A percentile compares a stretch with the other conserved stretches of the same genome.
These are phyloP conservation scores for Lycium ferocissimum DNA, from an alignment of 257 asterid species.

Conservation along the genomic window DNA sequence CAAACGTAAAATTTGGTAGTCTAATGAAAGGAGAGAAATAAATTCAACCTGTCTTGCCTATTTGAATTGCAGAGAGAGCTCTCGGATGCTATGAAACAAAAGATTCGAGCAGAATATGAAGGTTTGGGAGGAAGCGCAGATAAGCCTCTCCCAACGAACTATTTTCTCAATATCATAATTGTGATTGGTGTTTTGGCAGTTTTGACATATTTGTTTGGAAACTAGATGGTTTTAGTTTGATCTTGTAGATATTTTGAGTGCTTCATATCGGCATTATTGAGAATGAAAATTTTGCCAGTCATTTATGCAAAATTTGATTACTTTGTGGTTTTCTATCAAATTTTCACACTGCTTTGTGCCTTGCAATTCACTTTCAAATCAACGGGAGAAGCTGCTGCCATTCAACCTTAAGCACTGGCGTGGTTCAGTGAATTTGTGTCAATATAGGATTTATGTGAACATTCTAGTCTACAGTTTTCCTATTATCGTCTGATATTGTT, in stretches of 20 bases:
- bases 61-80: constrained; percentile 96
- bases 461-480: not conserved
- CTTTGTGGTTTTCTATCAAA: not conserved
- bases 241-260: constrained; percentile 7
- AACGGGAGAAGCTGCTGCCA: not conserved
- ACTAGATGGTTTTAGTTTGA: constrained; percentile 24
- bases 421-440: not conserved
- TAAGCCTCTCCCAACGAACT: constrained; percentile 93
- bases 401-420: not conserved
- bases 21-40: constrained; percentile 55
- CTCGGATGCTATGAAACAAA: constrained; percentile 90
- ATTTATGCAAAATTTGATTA: constrained; percentile 24
- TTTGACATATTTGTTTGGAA: constrained; percentile 71
- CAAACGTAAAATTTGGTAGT: constrained; percentile 53
- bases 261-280: not conserved
- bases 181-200: constrained; percentile 82
- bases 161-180: constrained; percentile 88
- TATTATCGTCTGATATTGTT: not conserved
- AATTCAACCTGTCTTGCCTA: constrained; percentile 55
- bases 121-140: constrained; percentile 93
- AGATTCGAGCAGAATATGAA: constrained; percentile 92
- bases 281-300: constrained; percentile 3
- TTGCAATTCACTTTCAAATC: not conserved
- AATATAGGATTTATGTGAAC: not conserved
- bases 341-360: not conserved